Evolutionary conservation across 306 rosid genomes (phyloP).

Genomic region (Datisca glomerata): DNA sequence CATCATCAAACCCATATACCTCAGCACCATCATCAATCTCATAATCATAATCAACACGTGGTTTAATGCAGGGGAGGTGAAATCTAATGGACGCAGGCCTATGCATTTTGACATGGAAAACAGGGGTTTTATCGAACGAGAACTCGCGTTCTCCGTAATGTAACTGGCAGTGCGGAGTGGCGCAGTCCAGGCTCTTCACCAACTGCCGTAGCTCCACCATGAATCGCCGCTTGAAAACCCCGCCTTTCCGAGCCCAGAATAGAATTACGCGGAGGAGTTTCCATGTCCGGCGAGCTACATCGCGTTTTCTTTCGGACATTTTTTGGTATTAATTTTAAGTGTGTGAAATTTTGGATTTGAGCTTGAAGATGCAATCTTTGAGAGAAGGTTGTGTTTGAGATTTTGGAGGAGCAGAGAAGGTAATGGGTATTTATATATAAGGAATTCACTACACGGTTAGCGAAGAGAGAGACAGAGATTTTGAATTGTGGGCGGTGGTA

Average conservation of each 20-base stretch:
- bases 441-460: too few species aligned
- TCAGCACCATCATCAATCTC: neutral
- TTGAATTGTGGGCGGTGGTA: neutral
- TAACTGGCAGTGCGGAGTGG: neutral
- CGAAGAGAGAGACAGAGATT: neutral
- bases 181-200: neutral
- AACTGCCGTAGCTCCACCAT: neutral
- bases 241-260: too few species aligned
- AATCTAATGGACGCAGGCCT: neutral
- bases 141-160: neutral
- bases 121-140: slow-evolving; percentile 6
- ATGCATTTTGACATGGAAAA: neutral
- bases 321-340: too few species aligned
- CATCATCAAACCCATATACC: too few species aligned
- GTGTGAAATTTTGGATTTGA: too few species aligned
- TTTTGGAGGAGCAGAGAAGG: too few species aligned
- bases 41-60: neutral
- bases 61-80: neutral
- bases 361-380: too few species aligned
- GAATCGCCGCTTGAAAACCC: neutral
- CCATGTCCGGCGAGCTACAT: neutral
- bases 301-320: neutral
- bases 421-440: too few species aligned
- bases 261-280: neutral
- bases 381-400: too few species aligned